Percentiles rank a stretch among this genome's conserved stretches.
Conservation (phyloP, 768 basidiomycete genomes). For the Boletus sp. region DNA sequence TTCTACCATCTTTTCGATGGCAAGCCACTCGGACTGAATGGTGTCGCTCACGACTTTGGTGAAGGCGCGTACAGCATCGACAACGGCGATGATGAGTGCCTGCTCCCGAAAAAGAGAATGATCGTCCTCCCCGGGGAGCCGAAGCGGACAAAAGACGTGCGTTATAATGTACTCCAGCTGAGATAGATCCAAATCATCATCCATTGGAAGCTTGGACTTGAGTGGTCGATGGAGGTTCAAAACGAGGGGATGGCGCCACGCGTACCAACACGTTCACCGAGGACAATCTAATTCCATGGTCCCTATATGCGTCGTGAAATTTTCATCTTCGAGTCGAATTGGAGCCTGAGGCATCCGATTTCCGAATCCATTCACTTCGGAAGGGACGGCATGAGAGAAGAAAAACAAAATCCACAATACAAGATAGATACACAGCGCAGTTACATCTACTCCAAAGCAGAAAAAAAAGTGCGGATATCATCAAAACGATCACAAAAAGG, state of each 20-base stretch:
- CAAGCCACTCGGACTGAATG: not conserved
- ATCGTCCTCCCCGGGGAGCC: slow-evolving; percentile 37
- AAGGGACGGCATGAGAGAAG: no score
- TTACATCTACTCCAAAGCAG: slow-evolving; percentile 16
- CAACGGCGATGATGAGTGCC: slow-evolving; percentile 21
- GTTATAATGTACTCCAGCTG: slow-evolving; percentile 33
- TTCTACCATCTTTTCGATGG: slow-evolving; percentile 26
- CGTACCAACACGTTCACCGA: not conserved
- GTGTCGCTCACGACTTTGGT: not conserved
- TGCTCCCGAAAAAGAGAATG: slow-evolving; percentile 19
- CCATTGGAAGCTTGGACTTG: not conserved
- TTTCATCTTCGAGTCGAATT: no score
- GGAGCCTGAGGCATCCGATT: no score
- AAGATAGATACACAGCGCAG: slow-evolving; percentile 22
- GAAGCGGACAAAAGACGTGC: slow-evolving; percentile 42
- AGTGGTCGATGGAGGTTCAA: not conserved
- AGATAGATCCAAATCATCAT: no score
- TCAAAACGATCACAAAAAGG: not conserved
- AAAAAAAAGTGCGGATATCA: slow-evolving; percentile 14
- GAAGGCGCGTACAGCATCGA: slow-evolving; percentile 12
- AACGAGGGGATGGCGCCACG: no score
- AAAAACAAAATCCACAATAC: slow-evolving; percentile 14
- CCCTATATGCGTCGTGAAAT: no score
- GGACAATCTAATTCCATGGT: no score
- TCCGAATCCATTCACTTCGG: not conserved